A percentile compares a stretch with the other conserved stretches of the same genome.
Evolutionary conservation across 768 basidiomycete species (phyloP).

Genomic region (Pleurotus giganteus): DNA sequence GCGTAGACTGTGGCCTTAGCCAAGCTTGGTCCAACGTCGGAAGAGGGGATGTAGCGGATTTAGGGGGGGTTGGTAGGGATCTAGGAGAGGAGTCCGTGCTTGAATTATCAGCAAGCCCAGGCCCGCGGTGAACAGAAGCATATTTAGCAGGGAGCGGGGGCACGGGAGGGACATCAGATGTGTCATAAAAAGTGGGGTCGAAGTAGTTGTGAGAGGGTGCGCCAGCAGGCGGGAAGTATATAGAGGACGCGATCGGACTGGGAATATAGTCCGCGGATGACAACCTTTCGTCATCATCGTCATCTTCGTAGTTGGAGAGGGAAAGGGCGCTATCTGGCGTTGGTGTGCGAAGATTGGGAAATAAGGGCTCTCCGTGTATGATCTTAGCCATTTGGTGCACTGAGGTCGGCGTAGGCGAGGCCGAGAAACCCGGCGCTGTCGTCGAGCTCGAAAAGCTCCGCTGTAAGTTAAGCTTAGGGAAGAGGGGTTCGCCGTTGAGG

Average conservation of each 20-base stretch:
- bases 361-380: slow-evolving; percentile 37
- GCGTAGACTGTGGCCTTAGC: slow-evolving; percentile 1
- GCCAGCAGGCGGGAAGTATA: slow-evolving; percentile 37
- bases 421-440: slow-evolving; percentile 23
- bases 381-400: slow-evolving; percentile 40
- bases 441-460: slow-evolving; percentile 22
- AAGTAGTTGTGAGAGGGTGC: slow-evolving; percentile 45
- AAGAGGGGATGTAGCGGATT: slow-evolving; percentile 2
- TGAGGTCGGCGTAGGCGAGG: slow-evolving; percentile 30
- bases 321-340: slow-evolving; percentile 22
- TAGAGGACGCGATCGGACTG: slow-evolving; percentile 51
- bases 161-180: slow-evolving; percentile 31
- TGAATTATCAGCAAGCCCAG: not conserved
- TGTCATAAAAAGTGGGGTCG: slow-evolving; percentile 39
- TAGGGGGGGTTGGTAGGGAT: slow-evolving; percentile 1
- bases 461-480: slow-evolving; percentile 31
- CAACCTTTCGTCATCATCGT: slow-evolving; percentile 28
- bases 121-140: not conserved
- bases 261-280: slow-evolving; percentile 21
- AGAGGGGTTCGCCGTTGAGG: slow-evolving; percentile 57
- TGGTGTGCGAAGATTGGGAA: slow-evolving; percentile 33
- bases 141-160: slow-evolving; percentile 34
- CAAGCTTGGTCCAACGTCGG: not conserved
- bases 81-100: not conserved
- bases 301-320: slow-evolving; percentile 30